These are phyloP conservation scores for Cynanchum wilfordii DNA, from an alignment of 257 asterid species.

Conservation along the genomic window DNA sequence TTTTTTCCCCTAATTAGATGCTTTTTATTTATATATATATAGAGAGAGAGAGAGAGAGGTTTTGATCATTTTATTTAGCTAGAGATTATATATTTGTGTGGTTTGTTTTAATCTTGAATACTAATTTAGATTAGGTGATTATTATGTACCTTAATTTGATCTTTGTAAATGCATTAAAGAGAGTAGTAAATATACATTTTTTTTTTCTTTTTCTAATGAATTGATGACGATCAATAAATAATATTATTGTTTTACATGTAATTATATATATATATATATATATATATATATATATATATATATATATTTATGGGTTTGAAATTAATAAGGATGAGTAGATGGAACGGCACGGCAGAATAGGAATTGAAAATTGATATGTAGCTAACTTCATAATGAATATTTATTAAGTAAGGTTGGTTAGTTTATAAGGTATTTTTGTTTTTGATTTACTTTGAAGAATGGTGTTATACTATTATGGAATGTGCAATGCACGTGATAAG, in stretches of 20 bases:
- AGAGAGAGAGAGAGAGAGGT: background rate
- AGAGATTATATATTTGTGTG: background rate
- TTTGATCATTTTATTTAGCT: background rate
- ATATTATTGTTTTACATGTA: background rate
- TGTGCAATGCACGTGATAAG: slow-evolving; percentile 49
- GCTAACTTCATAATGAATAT: slow-evolving; percentile 26
- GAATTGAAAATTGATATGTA: slow-evolving; percentile 17
- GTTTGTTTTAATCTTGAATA: background rate
- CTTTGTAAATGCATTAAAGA: slow-evolving; percentile 19
- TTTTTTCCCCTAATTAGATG: background rate
- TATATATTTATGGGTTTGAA: background rate
- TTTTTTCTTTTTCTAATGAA: background rate
- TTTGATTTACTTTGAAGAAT: slow-evolving; percentile 18
- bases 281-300: background rate
- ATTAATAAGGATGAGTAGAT: slow-evolving; percentile 32
- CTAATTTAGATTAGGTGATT: background rate
- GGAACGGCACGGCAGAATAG: slow-evolving; percentile 66
- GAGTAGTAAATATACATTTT: slow-evolving; percentile 9
- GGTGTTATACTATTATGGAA: slow-evolving; percentile 7
- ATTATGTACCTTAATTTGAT: background rate
- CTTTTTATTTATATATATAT: too few relatives aligned
- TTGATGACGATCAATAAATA: background rate
- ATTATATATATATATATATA: background rate
- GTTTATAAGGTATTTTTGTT: slow-evolving; percentile 8
- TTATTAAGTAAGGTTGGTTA: slow-evolving; percentile 34